Evolutionary conservation across 768 basidiomycete genomes (phyloP).

Genomic region (Hydnomerulius pinastri): DNA sequence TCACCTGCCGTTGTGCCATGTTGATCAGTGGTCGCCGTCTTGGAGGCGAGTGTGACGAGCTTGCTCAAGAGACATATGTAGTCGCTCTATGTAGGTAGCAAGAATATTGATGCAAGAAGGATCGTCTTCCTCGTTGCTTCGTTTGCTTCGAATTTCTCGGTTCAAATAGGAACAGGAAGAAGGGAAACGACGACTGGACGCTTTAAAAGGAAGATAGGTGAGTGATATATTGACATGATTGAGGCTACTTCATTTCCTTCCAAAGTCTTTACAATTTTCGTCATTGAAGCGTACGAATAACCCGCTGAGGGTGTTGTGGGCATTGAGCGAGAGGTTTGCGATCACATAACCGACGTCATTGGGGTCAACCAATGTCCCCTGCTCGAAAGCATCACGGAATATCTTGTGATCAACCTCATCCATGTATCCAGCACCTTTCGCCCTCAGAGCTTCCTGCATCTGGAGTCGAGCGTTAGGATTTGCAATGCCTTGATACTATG

Average conservation of each 20-base stretch:
- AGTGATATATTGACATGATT: background rate
- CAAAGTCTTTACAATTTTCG: constrained; percentile 62
- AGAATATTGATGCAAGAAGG: background rate
- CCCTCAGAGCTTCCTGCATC: constrained; percentile 71
- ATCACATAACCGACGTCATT: constrained; percentile 78
- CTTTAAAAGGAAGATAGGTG: background rate
- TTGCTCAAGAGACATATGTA: background rate
- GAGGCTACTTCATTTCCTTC: constrained; percentile 28
- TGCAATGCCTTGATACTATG: background rate
- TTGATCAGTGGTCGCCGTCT: no score
- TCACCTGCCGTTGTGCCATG: constrained; percentile 17
- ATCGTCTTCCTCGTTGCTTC: constrained; percentile 17
- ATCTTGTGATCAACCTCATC: constrained; percentile 49
- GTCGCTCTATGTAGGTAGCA: background rate
- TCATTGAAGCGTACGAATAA: constrained; percentile 82
- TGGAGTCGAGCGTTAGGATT: constrained; percentile 28
- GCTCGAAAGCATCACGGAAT: constrained; percentile 58
- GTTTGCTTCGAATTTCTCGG: constrained; percentile 10
- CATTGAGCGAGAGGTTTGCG: constrained; percentile 70
- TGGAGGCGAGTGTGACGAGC: background rate
- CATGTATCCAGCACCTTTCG: constrained; percentile 56
- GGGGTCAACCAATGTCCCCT: constrained; percentile 75
- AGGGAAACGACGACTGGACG: background rate
- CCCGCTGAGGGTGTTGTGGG: constrained; percentile 65
- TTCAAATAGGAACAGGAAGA: constrained; percentile 11